phyloP scores from a whole-genome alignment of 106 monocot genomes.

The Chionographis japonica region DNA sequence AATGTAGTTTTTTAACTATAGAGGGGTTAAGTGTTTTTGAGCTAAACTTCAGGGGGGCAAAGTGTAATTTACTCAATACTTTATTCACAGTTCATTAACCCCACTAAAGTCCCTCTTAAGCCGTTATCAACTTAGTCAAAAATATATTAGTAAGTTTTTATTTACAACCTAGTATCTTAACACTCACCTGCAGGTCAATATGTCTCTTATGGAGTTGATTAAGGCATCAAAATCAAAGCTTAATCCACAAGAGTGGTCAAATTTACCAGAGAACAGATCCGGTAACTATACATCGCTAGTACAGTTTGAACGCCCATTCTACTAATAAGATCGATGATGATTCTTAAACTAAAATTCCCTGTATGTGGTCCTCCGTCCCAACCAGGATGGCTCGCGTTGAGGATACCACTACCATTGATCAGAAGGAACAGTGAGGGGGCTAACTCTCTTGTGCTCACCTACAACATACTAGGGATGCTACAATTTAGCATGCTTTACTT shows the following conservation, averaged over 20 bases:
- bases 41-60: no score
- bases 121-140: no score
- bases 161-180: no score
- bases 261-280: constrained; percentile 11
- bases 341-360: not conserved
- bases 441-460: constrained; percentile 10
- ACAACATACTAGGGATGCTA: constrained; percentile 35
- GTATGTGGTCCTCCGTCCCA: not conserved
- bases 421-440: not conserved
- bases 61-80: no score
- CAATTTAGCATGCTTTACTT: constrained; percentile 41
- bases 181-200: constrained; percentile 44
- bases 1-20: no score
- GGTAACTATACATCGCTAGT: constrained; percentile 19
- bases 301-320: no score
- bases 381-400: not conserved
- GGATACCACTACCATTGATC: constrained; percentile 1
- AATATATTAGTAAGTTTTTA: no score
- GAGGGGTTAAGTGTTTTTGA: no score
- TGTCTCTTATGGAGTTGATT: constrained; percentile 51
- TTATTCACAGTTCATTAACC: no score
- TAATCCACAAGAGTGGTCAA: constrained; percentile 29
- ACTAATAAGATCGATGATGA: not conserved
- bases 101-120: no score
- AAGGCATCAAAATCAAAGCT: constrained; percentile 38